A percentile compares a stretch with the other conserved stretches of the same genome.
Evolutionary conservation across 129 eudicot species (phyloP).

Genomic region (Silybum marianum): DNA sequence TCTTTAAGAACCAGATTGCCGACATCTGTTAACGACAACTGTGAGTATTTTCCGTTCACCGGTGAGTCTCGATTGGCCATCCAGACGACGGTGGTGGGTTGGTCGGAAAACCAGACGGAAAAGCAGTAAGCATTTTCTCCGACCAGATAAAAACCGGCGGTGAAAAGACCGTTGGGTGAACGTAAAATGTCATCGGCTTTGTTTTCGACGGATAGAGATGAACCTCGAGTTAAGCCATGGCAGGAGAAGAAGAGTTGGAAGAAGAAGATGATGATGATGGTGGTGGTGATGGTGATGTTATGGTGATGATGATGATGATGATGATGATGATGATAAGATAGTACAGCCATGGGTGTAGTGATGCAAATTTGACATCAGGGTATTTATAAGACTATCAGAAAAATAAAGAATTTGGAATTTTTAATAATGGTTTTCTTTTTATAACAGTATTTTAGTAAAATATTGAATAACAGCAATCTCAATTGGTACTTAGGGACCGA

Average conservation of each 20-base stretch:
- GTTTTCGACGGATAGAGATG: conserved; percentile 43
- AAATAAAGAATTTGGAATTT: too few species aligned
- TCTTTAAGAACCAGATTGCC: conserved; percentile 53
- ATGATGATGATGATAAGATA: background rate
- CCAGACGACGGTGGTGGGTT: conserved; percentile 45
- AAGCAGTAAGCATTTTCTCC: conserved; percentile 50
- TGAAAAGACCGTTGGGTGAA: conserved; percentile 43
- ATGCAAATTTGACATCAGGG: background rate
- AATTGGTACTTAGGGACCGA: too few species aligned
- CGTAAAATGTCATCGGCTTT: conserved; percentile 28
- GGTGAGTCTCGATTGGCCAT: conserved; percentile 62
- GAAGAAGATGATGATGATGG: conserved; percentile 8
- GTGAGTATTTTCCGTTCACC: conserved; percentile 46
- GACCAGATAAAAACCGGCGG: conserved; percentile 48
- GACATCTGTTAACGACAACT: conserved; percentile 19
- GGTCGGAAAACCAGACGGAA: conserved; percentile 46
- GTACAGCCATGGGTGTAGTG: background rate
- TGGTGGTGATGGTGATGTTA: background rate
- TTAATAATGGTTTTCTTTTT: too few species aligned
- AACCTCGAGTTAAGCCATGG: conserved; percentile 23
- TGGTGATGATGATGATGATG: background rate
- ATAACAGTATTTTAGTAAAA: too few species aligned
- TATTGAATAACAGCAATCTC: too few species aligned
- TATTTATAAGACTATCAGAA: too few species aligned
- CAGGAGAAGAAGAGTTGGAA: background rate